Percentiles rank a stretch among this genome's conserved stretches.
Evolutionary conservation across 2,329 filamentous ascomycete genomes (phyloP).

Genomic region (Claviceps humidiphila): DNA sequence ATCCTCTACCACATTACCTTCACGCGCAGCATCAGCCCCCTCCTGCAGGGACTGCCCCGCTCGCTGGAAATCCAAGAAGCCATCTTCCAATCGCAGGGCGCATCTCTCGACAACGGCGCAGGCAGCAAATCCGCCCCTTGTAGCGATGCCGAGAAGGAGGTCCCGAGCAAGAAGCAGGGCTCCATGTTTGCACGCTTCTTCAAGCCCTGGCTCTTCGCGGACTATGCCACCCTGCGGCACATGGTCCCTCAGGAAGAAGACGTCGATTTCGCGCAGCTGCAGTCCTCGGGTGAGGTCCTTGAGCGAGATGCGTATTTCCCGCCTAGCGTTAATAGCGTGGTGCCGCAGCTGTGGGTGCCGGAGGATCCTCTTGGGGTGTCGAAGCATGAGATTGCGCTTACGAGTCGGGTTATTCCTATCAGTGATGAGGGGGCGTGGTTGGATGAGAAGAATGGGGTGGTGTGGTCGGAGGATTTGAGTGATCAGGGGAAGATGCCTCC

Average conservation of each 20-base stretch:
- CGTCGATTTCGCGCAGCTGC: slow-evolving; percentile 28
- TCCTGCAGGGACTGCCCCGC: slow-evolving; percentile 59
- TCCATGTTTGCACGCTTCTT: slow-evolving; percentile 48
- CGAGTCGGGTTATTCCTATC: slow-evolving; percentile 52
- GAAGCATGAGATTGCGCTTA: slow-evolving; percentile 56
- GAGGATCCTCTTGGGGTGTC: slow-evolving; percentile 56
- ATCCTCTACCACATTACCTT: slow-evolving; percentile 65
- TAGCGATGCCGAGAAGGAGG: slow-evolving; percentile 3
- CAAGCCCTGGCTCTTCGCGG: slow-evolving; percentile 62
- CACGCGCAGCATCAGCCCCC: slow-evolving; percentile 54
- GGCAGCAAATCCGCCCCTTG: slow-evolving; percentile 4
- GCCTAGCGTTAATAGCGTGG: slow-evolving; percentile 47
- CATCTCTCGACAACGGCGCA: slow-evolving; percentile 12
- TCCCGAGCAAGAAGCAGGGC: slow-evolving; percentile 32
- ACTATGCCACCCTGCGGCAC: slow-evolving; percentile 57
- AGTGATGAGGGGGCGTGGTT: slow-evolving; percentile 59
- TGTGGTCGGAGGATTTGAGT: slow-evolving; percentile 23
- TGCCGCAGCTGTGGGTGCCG: slow-evolving; percentile 64
- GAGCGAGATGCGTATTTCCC: slow-evolving; percentile 60
- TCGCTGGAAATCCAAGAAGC: slow-evolving; percentile 35
- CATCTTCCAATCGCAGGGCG: slow-evolving; percentile 18
- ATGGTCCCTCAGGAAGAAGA: slow-evolving; percentile 49
- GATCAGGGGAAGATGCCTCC: slow-evolving; percentile 25
- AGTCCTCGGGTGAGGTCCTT: slow-evolving; percentile 46
- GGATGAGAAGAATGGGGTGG: slow-evolving; percentile 45